These are phyloP conservation scores for Candida sphagnicola DNA, from an alignment of 805 yeast genomes.

Conservation along the genomic window DNA sequence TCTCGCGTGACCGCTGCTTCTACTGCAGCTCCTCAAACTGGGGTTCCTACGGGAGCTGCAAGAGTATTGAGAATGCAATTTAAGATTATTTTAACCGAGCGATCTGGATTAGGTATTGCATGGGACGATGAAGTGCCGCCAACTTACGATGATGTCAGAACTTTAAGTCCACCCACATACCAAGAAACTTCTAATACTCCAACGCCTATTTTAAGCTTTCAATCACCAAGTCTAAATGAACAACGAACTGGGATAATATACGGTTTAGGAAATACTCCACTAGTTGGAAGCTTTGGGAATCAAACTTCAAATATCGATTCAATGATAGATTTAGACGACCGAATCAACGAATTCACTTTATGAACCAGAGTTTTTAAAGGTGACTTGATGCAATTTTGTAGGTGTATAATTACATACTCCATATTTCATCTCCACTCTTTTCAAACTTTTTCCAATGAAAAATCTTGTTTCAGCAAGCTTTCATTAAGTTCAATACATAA, in stretches of 20 bases:
- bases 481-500: neutral
- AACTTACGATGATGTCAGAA: constrained; percentile 77
- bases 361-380: too few relatives aligned
- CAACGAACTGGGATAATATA: constrained; percentile 34
- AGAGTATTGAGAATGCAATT: constrained; percentile 94
- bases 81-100: constrained; percentile 73
- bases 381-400: too few relatives aligned
- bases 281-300: constrained; percentile 18
- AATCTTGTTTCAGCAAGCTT: too few relatives aligned
- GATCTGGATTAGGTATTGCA: constrained; percentile 93
- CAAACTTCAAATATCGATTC: constrained; percentile 19
- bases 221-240: constrained; percentile 9
- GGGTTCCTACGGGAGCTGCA: constrained; percentile 92
- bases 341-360: constrained; percentile 30
- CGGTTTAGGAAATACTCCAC: constrained; percentile 44
- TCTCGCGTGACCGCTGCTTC: constrained; percentile 12
- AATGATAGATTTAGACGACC: constrained; percentile 27
- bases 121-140: constrained; percentile 99
- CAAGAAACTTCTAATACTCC: constrained; percentile 18
- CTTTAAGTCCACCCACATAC: constrained; percentile 86
- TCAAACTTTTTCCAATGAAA: too few relatives aligned
- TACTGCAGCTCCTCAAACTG: constrained; percentile 28
- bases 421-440: too few relatives aligned
- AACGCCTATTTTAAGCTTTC: constrained; percentile 8
- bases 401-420: too few relatives aligned